Base-by-base conservation (phyloP, 1,284 basidiomycete species). In the Cryptococcus maquisensis region DNA sequence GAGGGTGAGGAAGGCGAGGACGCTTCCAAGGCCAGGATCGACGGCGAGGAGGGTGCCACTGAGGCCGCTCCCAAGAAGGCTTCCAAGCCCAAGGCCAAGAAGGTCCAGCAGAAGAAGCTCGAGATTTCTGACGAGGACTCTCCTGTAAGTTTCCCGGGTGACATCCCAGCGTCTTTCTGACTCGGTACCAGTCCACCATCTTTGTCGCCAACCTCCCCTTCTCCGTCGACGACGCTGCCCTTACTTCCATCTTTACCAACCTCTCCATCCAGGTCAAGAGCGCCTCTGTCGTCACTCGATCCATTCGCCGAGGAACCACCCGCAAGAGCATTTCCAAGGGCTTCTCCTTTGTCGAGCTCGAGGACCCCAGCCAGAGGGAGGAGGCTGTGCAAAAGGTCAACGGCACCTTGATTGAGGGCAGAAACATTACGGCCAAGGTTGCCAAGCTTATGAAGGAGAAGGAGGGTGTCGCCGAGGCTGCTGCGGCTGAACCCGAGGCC, bases 171-270 rank as follows among this genome's bases (percentile, higher is more conserved):
- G 36, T 49, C 20, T 49, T n/a, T 23, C 49, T 38, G 41, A 50
- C 40, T 8, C 35, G 15, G 38, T 38, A 86, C 69, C 86, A 89
- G 82, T 88, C 81, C 60, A 85, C 90, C 75, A 80, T 96, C 61
- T 96, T 96, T 67, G 92, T 96, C 60, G 91, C 91, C 76, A 96
- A 96, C 80, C 88, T 96, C 54, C 88, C 90, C 38, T 96, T 94
- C 83, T 85, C 79, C 71, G 83, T 95, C 60, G 88, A 90, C 57
- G 91, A 96, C 67, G 85, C 81, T 37, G 84, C 79, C 51, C 84
- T 95, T 59, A 73, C 81, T 41, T 78, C 83, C 47, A 81, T 94
- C 65, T 95, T 96, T 81, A 86, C 84, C 54, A 86, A 90, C 55
- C 87, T 85, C 37, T 87, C 83, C 60, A 85, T 94, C 78, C 79